Evolutionary conservation across 805 yeast genomes (phyloP).

Genomic region (Candida ulmi): DNA sequence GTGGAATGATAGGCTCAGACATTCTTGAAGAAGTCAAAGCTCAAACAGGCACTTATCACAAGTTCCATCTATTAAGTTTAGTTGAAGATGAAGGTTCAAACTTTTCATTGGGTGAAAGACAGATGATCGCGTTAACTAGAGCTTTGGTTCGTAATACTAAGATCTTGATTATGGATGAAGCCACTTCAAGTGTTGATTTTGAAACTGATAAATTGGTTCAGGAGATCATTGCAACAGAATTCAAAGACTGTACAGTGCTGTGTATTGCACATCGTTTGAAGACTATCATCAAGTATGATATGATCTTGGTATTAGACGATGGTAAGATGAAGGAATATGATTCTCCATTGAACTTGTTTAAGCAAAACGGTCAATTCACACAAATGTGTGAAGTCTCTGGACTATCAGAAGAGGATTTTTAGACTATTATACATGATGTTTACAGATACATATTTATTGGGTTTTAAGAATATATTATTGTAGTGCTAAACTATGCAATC

Average conservation of each 20-base stretch:
- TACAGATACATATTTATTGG: too few relatives aligned
- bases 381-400: slow-evolving; percentile 24
- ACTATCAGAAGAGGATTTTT: not conserved
- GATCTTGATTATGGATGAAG: slow-evolving; percentile 63
- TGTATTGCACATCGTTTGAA: slow-evolving; percentile 68
- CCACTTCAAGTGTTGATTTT: slow-evolving; percentile 68
- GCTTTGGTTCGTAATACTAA: slow-evolving; percentile 61
- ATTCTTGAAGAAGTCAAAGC: slow-evolving; percentile 2
- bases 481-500: too few relatives aligned
- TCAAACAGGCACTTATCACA: slow-evolving; percentile 22
- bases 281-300: slow-evolving; percentile 55
- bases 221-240: slow-evolving; percentile 48
- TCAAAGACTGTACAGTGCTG: slow-evolving; percentile 53
- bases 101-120: slow-evolving; percentile 66
- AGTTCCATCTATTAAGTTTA: slow-evolving; percentile 51
- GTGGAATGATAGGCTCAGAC: slow-evolving; percentile 45
- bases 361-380: slow-evolving; percentile 36
- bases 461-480: too few relatives aligned
- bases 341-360: slow-evolving; percentile 40
- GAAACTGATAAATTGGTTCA: slow-evolving; percentile 64
- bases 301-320: slow-evolving; percentile 49
- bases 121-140: slow-evolving; percentile 59
- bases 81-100: slow-evolving; percentile 69
- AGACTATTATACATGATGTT: too few relatives aligned
- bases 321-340: slow-evolving; percentile 52